Conservation (phyloP, 441 rosid genomes). For the Aleurites moluccanus region DNA sequence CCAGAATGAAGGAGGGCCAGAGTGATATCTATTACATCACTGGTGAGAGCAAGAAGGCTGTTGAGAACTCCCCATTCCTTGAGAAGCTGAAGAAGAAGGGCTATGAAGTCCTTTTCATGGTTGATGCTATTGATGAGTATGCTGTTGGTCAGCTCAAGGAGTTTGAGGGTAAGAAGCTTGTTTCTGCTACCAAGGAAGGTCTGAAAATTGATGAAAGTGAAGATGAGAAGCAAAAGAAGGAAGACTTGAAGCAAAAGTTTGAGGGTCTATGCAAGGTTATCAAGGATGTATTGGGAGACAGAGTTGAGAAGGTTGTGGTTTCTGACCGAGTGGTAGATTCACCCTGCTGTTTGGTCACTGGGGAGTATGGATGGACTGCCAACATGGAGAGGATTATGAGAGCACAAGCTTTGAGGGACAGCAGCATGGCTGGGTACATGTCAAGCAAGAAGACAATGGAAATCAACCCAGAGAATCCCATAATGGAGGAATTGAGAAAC, state of each 20-base stretch:
- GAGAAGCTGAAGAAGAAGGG: conserved; percentile 91
- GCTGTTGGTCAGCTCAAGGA: conserved; percentile 89
- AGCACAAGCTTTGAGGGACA: conserved; percentile 78
- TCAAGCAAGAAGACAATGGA: conserved; percentile 86
- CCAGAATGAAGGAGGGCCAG: conserved; percentile 95
- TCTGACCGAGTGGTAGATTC: conserved; percentile 82
- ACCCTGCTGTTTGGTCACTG: conserved; percentile 78
- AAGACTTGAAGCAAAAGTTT: conserved; percentile 56
- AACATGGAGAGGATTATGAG: conserved; percentile 92
- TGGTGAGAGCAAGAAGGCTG: conserved; percentile 96
- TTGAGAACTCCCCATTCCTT: conserved; percentile 93
- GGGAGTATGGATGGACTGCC: conserved; percentile 80
- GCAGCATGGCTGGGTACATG: conserved; percentile 78
- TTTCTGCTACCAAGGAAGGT: conserved; percentile 89
- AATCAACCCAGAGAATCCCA: conserved; percentile 70
- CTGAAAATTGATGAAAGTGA: conserved; percentile 65
- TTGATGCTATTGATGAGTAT: conserved; percentile 91
- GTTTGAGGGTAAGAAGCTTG: conserved; percentile 82
- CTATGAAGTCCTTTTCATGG: conserved; percentile 82
- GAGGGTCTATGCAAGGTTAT: conserved; percentile 77
- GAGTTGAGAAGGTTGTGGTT: conserved; percentile 77
- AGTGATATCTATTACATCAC: conserved; percentile 81
- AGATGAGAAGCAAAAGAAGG: conserved; percentile 73
- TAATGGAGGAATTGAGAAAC: conserved; percentile 83
- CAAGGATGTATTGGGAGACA: conserved; percentile 76